These are phyloP conservation scores for Chlamydomonas sphaeroides DNA, from an alignment of 139 green algal species.

Conservation along the genomic window DNA sequence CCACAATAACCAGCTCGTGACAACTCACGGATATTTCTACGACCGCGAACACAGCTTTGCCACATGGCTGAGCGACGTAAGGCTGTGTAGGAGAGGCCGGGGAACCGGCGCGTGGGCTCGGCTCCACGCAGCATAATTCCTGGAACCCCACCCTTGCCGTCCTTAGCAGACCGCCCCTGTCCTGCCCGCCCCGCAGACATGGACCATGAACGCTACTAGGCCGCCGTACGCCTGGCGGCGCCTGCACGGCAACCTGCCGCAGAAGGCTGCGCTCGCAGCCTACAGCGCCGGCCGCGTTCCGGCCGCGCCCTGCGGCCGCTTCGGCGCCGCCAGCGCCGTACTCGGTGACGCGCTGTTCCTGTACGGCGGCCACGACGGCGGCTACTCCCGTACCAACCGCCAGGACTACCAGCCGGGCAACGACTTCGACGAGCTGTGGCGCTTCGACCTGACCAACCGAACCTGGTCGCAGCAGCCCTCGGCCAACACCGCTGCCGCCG, in stretches of 20 bases:
- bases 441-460: neutral
- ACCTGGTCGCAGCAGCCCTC: neutral
- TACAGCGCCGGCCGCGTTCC: constrained; percentile 32
- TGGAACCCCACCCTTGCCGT: too few species aligned
- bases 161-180: too few species aligned
- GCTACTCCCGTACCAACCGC: constrained; percentile 46
- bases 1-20: neutral
- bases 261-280: too few species aligned
- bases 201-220: too few species aligned
- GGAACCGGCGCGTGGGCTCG: too few species aligned
- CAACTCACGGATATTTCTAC: constrained; percentile 42
- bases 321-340: constrained; percentile 30
- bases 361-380: constrained; percentile 56
- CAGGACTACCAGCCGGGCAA: too few species aligned
- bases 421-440: constrained; percentile 51
- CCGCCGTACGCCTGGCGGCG: too few species aligned
- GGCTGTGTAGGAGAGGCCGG: too few species aligned
- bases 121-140: too few species aligned
- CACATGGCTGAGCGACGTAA: neutral
- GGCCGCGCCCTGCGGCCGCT: constrained; percentile 38
- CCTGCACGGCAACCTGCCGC: too few species aligned
- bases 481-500: neutral
- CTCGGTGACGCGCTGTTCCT: constrained; percentile 36
- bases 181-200: too few species aligned
- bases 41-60: neutral